A percentile compares a stretch with the other conserved stretches of the same genome.
Evolutionary conservation across 2,329 filamentous ascomycete genomes (phyloP).

Genomic region (Pseudogymnoascus verrucosus): DNA sequence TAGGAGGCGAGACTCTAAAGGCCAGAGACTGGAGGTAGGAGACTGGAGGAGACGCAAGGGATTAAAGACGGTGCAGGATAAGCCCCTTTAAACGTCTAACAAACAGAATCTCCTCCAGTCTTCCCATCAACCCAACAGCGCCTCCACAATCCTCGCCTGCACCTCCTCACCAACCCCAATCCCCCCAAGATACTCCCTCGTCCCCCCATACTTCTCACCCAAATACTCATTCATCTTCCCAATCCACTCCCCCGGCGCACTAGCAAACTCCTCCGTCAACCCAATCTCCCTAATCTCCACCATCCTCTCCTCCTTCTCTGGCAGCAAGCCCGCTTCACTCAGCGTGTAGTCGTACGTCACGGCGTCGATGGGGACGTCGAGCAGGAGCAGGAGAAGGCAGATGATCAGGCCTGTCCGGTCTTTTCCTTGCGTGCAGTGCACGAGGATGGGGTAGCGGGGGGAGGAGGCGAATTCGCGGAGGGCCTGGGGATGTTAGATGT

Average conservation of each 20-base stretch:
- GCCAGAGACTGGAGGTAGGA: not conserved
- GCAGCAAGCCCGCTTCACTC: constrained; percentile 52
- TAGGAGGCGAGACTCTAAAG: not conserved
- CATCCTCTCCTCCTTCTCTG: constrained; percentile 55
- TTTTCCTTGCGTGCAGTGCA: constrained; percentile 87
- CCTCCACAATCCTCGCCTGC: constrained; percentile 13
- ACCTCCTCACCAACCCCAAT: constrained; percentile 47
- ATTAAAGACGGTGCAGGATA: no score
- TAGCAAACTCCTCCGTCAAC: constrained; percentile 63
- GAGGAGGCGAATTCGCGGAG: constrained; percentile 42
- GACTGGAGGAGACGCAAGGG: not conserved
- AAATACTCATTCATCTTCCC: constrained; percentile 49
- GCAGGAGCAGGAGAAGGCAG: constrained; percentile 57
- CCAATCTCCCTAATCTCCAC: constrained; percentile 64
- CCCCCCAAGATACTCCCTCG: constrained; percentile 54
- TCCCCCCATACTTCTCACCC: constrained; percentile 53
- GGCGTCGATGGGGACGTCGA: constrained; percentile 47
- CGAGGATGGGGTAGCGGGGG: constrained; percentile 52
- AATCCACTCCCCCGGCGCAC: constrained; percentile 59
- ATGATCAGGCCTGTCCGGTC: constrained; percentile 71
- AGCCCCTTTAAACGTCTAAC: no score
- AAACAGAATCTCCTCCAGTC: no score
- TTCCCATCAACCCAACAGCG: constrained; percentile 8
- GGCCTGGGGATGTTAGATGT: constrained; percentile 26
- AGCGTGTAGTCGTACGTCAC: constrained; percentile 66